Conservation (phyloP, 805 yeast species). For the Myxozyma vanderwaltii region DNA sequence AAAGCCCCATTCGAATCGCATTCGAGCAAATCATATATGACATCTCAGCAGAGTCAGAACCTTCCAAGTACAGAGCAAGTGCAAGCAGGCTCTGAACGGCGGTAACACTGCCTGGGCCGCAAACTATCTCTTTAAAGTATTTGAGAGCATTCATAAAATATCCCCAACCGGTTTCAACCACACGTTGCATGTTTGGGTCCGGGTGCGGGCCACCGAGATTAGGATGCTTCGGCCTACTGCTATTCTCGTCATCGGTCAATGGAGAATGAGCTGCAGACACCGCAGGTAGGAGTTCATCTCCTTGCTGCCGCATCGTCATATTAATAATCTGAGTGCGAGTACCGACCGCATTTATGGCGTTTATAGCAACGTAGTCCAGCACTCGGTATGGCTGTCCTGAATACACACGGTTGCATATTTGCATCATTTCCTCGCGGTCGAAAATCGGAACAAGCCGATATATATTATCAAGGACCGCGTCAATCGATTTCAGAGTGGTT, state of each 20-base stretch:
- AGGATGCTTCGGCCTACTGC: not conserved
- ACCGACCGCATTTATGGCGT: slow-evolving; percentile 26
- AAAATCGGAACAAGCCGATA: slow-evolving; percentile 17
- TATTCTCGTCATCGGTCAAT: not conserved
- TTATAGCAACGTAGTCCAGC: slow-evolving; percentile 20
- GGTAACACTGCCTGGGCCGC: slow-evolving; percentile 17
- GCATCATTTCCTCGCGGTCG: slow-evolving; percentile 13
- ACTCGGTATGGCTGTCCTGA: slow-evolving; percentile 8
- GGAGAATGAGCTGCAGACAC: not conserved
- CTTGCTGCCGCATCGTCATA: not conserved
- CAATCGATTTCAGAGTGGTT: not conserved
- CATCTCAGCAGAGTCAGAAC: slow-evolving; percentile 21
- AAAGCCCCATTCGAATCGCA: slow-evolving; percentile 34
- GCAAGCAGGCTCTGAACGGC: slow-evolving; percentile 29
- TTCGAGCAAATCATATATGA: slow-evolving; percentile 19
- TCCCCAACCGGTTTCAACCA: slow-evolving; percentile 8
- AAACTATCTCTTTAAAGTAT: slow-evolving; percentile 11
- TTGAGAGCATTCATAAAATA: slow-evolving; percentile 24
- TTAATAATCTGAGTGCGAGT: slow-evolving; percentile 9
- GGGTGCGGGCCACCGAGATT: not conserved
- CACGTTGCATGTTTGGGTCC: not conserved
- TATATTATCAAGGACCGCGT: not conserved
- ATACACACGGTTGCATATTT: slow-evolving; percentile 16
- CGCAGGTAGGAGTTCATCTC: not conserved
- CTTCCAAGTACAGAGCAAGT: slow-evolving; percentile 23